A percentile compares a stretch with the other conserved stretches of the same genome.
These are phyloP conservation scores for Cadophora sp. DNA, from an alignment of 2,329 filamentous ascomycete genomes.

Conservation along the genomic window DNA sequence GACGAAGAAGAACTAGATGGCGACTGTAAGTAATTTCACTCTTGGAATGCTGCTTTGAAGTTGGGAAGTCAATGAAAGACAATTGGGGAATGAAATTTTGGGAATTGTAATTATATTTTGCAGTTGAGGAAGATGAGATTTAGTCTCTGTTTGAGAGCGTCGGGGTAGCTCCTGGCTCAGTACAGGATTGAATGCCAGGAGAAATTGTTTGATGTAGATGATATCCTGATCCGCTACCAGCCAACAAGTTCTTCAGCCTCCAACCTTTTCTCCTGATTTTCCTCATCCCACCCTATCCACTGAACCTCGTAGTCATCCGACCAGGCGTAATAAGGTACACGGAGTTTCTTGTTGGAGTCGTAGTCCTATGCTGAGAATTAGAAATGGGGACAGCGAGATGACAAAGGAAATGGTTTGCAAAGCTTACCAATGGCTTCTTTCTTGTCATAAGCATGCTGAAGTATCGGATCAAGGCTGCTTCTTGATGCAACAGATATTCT, in stretches of 20 bases:
- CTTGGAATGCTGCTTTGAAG: too few relatives aligned
- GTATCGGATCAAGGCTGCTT: background rate
- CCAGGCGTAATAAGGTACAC: background rate
- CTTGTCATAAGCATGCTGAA: background rate
- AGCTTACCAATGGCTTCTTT: background rate
- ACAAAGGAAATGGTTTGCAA: background rate
- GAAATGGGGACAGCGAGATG: background rate
- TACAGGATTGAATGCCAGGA: too few relatives aligned
- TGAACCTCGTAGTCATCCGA: background rate
- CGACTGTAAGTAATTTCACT: too few relatives aligned
- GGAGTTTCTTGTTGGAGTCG: background rate
- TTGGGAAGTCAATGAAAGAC: too few relatives aligned
- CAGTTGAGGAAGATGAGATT: too few relatives aligned
- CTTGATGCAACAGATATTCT: background rate
- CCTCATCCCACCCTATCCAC: background rate
- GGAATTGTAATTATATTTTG: too few relatives aligned
- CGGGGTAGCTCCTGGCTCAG: too few relatives aligned
- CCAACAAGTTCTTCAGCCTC: background rate
- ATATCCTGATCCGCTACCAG: background rate
- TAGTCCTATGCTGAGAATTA: background rate
- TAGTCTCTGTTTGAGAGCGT: too few relatives aligned
- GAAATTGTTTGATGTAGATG: background rate
- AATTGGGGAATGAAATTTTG: too few relatives aligned
- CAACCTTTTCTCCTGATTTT: background rate
- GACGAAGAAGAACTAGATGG: too few relatives aligned